Evolutionary conservation across 2,329 filamentous ascomycete genomes (phyloP), one percentile per base, ranked within the genome.

Genomic region (Nigrograna mackinnonii): DNA sequence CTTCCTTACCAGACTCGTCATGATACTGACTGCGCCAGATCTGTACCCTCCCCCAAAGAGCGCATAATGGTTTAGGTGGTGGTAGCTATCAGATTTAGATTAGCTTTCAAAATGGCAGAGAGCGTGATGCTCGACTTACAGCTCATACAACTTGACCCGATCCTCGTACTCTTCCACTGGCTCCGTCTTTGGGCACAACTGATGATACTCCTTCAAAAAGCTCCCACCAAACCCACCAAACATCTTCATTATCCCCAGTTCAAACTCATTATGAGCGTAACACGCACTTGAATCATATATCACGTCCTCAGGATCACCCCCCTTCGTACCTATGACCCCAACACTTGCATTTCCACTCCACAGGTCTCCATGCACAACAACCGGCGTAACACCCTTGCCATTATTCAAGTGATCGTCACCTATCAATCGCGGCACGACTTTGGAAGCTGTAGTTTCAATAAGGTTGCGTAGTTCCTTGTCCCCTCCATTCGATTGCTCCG

Each of bases 231-330:
- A 96, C 0, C 92, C 92, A 0, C 91, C 91, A 77, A 96, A 97
- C 91, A 96, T 95, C 38, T 80, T 82, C 91, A 96, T 96, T 53
- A 95, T 96, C 1, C 92, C 92, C 39, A 95, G 73, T 54, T 96
- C 92, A 67, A 86, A 96, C 73, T 97, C 92, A 2, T 79, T 86
- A 64, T 96, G 91, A 2, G 86, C 89, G 61, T 95, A 96, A 50
- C 87, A 87, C 31, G 83, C 80, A 2, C 86, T 86, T 0, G 91
- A 84, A 62, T 96, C 92, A 61, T 84, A 96, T 1, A 95, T 82
- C 1, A 96, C 82, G 51, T 91, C 88, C 54, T 92, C 87, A 0
- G 76, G 85, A 52, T 91, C 87, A 0, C 77, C 75, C 28, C 69
- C 69, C 1, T 72, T 69, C 39, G 26, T 46, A 4, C 63, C 64